Evolutionary conservation across 176 grass and related monocot genomes (phyloP).

Genomic region (Pontederia paniculata): DNA sequence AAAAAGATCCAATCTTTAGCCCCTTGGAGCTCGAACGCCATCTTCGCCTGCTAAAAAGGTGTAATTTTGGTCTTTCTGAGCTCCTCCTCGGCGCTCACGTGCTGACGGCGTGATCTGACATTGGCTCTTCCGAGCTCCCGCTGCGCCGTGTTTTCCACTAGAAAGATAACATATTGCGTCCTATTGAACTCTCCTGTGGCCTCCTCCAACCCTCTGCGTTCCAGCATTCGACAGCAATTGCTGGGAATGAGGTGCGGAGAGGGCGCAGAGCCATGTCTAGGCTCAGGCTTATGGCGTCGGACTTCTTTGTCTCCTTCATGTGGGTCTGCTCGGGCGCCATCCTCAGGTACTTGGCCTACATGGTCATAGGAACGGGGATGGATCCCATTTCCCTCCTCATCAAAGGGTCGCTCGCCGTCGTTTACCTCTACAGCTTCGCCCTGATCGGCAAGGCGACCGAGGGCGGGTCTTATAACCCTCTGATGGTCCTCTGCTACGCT

Average conservation of each 20-base stretch:
- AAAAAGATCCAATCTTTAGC: no score
- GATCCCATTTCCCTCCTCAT: neutral
- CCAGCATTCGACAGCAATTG: no score
- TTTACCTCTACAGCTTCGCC: slow-evolving; percentile 12
- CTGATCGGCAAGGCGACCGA: slow-evolving; percentile 9
- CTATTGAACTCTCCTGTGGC: no score
- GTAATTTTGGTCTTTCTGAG: no score
- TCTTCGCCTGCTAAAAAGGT: no score
- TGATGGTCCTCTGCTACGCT: slow-evolving; percentile 15
- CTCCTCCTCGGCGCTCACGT: no score
- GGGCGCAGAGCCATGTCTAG: neutral
- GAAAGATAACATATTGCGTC: no score
- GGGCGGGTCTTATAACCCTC: slow-evolving; percentile 21
- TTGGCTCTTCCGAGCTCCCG: no score
- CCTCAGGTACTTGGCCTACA: neutral
- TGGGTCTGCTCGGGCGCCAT: slow-evolving; percentile 17
- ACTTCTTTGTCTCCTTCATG: slow-evolving; percentile 14
- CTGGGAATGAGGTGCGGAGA: neutral
- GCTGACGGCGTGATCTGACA: no score
- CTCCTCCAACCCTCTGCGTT: no score
- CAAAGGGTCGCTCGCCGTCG: slow-evolving; percentile 4
- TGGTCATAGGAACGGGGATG: slow-evolving; percentile 11
- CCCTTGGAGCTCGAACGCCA: no score
- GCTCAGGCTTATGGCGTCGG: slow-evolving; percentile 4
- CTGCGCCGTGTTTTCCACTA: no score